Conservation (phyloP, 164 flowering plant species). For the Santalum album region DNA sequence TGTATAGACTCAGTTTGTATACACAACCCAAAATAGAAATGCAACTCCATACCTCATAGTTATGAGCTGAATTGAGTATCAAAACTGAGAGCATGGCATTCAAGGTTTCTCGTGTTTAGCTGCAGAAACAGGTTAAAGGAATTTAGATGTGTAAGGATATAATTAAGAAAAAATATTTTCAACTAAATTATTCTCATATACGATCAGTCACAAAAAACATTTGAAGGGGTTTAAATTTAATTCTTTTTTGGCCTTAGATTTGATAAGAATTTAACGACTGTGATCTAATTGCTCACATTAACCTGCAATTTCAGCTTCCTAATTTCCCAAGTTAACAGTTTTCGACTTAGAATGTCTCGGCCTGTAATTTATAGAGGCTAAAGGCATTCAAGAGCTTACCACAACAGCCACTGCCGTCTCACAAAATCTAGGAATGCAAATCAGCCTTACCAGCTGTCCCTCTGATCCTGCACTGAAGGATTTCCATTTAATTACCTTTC, state of each 20-base stretch:
- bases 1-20: no score
- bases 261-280: no score
- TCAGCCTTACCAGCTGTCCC: constrained; percentile 80
- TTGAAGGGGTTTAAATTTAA: no score
- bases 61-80: constrained; percentile 41
- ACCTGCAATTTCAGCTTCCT: background rate
- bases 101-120: constrained; percentile 82
- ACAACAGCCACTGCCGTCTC: constrained; percentile 78
- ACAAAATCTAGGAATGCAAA: constrained; percentile 75
- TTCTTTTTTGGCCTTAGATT: no score
- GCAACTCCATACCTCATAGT: background rate
- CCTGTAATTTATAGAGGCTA: no score
- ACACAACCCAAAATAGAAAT: no score
- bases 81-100: constrained; percentile 77
- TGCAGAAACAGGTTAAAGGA: constrained; percentile 26
- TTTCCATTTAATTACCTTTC: background rate
- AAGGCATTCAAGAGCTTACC: constrained; percentile 37
- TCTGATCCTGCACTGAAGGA: constrained; percentile 56
- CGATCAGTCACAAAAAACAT: no score
- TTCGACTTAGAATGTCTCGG: background rate
- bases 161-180: no score
- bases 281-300: background rate
- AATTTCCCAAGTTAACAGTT: no score
- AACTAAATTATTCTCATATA: no score
- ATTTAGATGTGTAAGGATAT: background rate